A percentile compares a stretch with the other conserved stretches of the same genome.
These are phyloP conservation scores for Tolypocladium capitatum DNA, from an alignment of 2,329 filamentous ascomycete genomes.

Conservation along the genomic window DNA sequence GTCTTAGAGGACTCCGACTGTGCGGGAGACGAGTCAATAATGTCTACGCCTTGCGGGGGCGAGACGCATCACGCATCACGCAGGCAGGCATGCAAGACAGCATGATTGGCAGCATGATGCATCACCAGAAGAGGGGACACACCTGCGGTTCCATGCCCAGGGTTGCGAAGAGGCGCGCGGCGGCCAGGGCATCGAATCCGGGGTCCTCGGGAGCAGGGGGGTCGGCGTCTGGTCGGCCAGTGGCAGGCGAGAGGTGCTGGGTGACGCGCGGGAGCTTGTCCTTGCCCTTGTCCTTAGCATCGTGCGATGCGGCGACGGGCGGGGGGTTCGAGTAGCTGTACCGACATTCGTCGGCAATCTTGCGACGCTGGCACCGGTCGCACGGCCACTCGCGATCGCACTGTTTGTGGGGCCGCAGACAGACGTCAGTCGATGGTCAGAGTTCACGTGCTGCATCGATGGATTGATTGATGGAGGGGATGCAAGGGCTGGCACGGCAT, in stretches of 20 bases:
- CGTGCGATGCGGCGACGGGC: not conserved
- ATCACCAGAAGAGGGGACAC: not conserved
- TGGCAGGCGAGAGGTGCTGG: not conserved
- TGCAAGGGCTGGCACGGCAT: not conserved
- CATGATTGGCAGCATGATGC: not conserved
- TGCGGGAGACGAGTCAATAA: not conserved
- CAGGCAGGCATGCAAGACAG: not conserved
- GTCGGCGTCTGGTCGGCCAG: not conserved
- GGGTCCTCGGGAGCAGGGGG: constrained; percentile 1
- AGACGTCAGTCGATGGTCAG: not conserved
- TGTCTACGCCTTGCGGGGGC: not conserved
- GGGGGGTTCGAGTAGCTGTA: constrained; percentile 9
- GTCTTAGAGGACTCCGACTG: constrained; percentile 6
- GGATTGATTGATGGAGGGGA: not conserved
- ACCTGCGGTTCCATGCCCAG: constrained; percentile 8
- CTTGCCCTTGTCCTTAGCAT: constrained; percentile 1
- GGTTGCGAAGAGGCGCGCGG: constrained; percentile 9
- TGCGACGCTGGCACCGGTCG: constrained; percentile 17
- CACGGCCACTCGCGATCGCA: constrained; percentile 21
- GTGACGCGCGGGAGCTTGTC: not conserved
- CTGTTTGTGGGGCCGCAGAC: constrained; percentile 5
- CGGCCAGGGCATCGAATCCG: constrained; percentile 9
- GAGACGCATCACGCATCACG: not conserved
- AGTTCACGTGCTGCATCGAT: not conserved
- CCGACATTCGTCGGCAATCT: constrained; percentile 15